phyloP scores from a whole-genome alignment of 148 eudicot species.

The Gaultheria prostrata region DNA sequence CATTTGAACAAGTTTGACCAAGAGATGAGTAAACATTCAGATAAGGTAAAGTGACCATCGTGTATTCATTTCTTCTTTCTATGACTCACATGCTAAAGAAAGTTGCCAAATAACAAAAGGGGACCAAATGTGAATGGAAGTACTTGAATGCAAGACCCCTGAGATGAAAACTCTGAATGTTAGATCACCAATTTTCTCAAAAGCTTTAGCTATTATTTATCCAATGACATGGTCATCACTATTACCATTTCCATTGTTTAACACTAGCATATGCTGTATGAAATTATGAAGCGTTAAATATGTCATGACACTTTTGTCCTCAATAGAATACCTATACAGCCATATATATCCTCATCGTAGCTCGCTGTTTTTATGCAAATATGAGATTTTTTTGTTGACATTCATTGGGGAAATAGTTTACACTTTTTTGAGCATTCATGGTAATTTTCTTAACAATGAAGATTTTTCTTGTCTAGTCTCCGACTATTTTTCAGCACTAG shows the following conservation, averaged over 20 bases:
- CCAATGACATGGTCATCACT: neutral
- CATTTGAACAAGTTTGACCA: constrained; percentile 62
- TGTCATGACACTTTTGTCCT: neutral
- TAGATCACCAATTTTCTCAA: neutral
- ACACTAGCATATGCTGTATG: neutral
- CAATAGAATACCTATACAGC: neutral
- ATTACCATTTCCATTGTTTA: neutral
- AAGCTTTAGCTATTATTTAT: neutral
- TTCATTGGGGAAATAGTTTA: neutral
- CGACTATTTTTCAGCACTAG: neutral
- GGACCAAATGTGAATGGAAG: neutral
- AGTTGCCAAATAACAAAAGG: neutral
- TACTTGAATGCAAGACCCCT: neutral
- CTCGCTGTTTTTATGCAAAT: neutral
- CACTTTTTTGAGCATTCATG: neutral
- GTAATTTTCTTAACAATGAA: neutral
- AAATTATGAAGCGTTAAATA: neutral
- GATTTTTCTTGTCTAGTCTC: neutral
- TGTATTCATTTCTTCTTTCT: neutral
- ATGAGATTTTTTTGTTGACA: neutral
- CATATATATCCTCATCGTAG: neutral
- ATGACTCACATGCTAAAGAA: neutral
- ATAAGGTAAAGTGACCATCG: constrained; percentile 48
- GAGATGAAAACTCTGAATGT: neutral
- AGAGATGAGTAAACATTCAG: constrained; percentile 57